phyloP scores from a whole-genome alignment of 1,284 basidiomycete species.

The Earliella scabrosa region DNA sequence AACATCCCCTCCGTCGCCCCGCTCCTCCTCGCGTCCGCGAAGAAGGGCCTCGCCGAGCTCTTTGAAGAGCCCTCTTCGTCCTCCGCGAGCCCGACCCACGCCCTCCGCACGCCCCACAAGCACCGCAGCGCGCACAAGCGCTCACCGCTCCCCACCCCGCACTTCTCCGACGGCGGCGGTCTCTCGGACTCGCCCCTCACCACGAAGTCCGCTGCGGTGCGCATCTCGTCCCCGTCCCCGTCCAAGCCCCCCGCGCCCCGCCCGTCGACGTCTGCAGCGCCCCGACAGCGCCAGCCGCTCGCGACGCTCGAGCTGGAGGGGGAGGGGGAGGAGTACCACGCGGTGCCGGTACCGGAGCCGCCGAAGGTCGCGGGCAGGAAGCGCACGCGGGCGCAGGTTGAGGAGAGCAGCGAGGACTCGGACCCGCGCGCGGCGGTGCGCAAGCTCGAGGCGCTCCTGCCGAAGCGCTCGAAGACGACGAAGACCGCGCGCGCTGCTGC shows the following conservation, averaged over 20 bases:
- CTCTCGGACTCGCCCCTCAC: conserved; percentile 16
- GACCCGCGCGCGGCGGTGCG: conserved; percentile 28
- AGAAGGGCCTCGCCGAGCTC: conserved; percentile 3
- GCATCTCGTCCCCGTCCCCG: conserved; percentile 17
- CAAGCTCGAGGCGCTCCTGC: conserved; percentile 32
- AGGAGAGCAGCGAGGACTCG: conserved; percentile 21
- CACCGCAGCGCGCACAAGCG: conserved; percentile 26
- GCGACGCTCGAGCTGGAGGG: conserved; percentile 20
- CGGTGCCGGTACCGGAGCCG: background rate
- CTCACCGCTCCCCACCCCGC: conserved; percentile 23
- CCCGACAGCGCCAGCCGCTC: conserved; percentile 6
- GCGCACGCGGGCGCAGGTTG: conserved; percentile 22
- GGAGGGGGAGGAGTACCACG: too few relatives aligned
- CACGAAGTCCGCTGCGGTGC: conserved; percentile 3
- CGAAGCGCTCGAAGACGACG: conserved; percentile 27
- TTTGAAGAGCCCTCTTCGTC: conserved; percentile 15
- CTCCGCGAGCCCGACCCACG: conserved; percentile 19
- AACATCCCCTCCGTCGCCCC: conserved; percentile 10
- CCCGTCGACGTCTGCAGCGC: background rate
- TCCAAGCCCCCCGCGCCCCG: conserved; percentile 14
- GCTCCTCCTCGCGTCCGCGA: conserved; percentile 13
- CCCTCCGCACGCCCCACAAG: conserved; percentile 27
- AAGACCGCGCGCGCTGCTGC: conserved; percentile 12
- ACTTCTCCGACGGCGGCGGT: conserved; percentile 16
- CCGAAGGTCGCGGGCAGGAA: conserved; percentile 16